phyloP scores from a whole-genome alignment of 2,329 filamentous ascomycete genomes.

The Fusarium sp. region DNA sequence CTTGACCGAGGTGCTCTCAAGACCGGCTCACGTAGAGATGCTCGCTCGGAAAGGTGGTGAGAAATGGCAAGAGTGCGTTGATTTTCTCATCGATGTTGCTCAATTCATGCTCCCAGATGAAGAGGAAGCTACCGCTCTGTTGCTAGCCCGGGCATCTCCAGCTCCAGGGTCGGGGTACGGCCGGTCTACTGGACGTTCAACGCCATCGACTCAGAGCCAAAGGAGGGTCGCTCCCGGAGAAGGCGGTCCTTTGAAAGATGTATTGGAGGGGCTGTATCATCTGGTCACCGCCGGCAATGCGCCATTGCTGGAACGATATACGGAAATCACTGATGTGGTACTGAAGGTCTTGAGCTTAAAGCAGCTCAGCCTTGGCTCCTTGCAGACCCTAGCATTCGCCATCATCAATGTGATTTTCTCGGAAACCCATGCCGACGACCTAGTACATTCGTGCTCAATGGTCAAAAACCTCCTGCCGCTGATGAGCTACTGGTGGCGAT shows the following conservation, averaged over 20 bases:
- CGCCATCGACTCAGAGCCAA: slow-evolving; percentile 45
- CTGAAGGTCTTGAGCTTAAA: slow-evolving; percentile 68
- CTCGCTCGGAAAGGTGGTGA: slow-evolving; percentile 64
- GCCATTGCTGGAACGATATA: slow-evolving; percentile 65
- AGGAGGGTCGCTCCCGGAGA: slow-evolving; percentile 43
- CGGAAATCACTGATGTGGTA: slow-evolving; percentile 63
- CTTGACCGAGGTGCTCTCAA: slow-evolving; percentile 72
- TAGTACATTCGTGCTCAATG: slow-evolving; percentile 66
- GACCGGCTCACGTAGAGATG: slow-evolving; percentile 81
- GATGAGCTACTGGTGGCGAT: slow-evolving; percentile 78
- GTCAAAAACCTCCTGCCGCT: slow-evolving; percentile 71
- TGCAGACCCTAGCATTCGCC: slow-evolving; percentile 77
- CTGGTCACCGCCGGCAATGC: slow-evolving; percentile 72
- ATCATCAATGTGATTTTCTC: slow-evolving; percentile 75
- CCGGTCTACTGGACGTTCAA: slow-evolving; percentile 44
- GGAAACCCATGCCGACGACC: slow-evolving; percentile 72
- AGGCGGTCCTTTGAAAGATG: slow-evolving; percentile 48
- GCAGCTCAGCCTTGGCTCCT: slow-evolving; percentile 64
- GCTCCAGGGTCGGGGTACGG: slow-evolving; percentile 48
- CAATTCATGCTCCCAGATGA: slow-evolving; percentile 56
- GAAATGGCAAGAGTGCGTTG: slow-evolving; percentile 72
- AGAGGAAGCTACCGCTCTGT: slow-evolving; percentile 48
- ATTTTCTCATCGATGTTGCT: slow-evolving; percentile 73
- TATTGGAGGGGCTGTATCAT: slow-evolving; percentile 68
- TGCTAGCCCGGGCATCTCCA: slow-evolving; percentile 56